Base-by-base conservation (phyloP, 2,329 filamentous ascomycete genomes). In the Aspergillus novoparasiticus region DNA sequence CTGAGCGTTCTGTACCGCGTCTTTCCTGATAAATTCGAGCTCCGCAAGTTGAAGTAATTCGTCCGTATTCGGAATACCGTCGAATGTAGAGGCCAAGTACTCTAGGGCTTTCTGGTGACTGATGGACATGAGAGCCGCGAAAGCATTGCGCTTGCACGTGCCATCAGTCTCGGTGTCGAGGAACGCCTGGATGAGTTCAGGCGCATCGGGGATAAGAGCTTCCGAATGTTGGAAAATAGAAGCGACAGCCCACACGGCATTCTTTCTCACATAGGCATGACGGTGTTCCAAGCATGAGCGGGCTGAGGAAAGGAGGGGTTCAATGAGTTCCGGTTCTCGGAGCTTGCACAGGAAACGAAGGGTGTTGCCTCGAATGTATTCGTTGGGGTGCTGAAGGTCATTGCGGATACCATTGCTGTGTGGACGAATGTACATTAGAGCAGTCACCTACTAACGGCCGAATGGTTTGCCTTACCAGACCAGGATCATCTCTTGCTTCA, bases 401-500 rank as follows among this genome's bases (percentile, higher is more conserved):
- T 98, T 97, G 75, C 94, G 90, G 75, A 99, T 98, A 69, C 95
- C 95, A 80, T 99, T 99, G 81, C 94, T 97, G 73, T 59, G 53
- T 8, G 34, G 41, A 26, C 58, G 36, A 48, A n/a, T 41, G 19
- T 28, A 4, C 53, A 65, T 74, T 64, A 74, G 64, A 64, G 46
- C 51, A 21, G 26, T 19, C 26, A 61, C 30, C 5, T 26, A 45
- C 59, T 54, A 66, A 36, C 41, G 56, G 41, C 41, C 65, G 59
- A 26, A 26, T 23, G 50, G 41, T 50, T 36, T 57, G 61, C 57
- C 85, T 71, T 82, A 97, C 94, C 95, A 99, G 73, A 99, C 95
- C 75, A 99, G 83, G 78, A 99, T 99, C 93, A 97, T 98, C 83
- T 99, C 95, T 82, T 99, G 95, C 85, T 97, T 97, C 68, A 99